These are phyloP conservation scores for Aureococcus anophagefferens DNA, from an alignment of 108 stramenopile genomes.

Conservation along the genomic window DNA sequence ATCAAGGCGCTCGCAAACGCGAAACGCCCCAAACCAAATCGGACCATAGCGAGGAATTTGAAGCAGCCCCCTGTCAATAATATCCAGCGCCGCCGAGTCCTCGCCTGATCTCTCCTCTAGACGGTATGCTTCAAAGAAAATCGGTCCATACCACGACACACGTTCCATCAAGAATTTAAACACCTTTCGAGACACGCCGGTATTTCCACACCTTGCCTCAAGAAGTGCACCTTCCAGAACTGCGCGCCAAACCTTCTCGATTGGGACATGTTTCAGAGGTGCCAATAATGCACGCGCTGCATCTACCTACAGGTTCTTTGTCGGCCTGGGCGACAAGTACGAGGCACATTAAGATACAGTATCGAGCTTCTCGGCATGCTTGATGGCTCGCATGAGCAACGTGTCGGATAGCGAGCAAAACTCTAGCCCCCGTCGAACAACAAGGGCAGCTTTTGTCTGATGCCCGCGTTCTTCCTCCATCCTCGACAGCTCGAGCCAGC, in stretches of 20 bases:
- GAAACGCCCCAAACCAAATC: constrained; percentile 91
- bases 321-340: too few relatives aligned
- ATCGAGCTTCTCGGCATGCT: constrained; percentile 86
- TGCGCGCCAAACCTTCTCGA: constrained; percentile 84
- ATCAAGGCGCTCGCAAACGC: constrained; percentile 56
- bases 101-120: constrained; percentile 58
- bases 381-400: constrained; percentile 71
- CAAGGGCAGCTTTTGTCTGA: constrained; percentile 47
- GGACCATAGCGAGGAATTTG: constrained; percentile 90
- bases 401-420: constrained; percentile 68
- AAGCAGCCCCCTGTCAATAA: constrained; percentile 75
- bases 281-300: constrained; percentile 69
- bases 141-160: constrained; percentile 93
- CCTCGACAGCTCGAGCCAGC: constrained; percentile 92
- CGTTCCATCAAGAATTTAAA: constrained; percentile 77
- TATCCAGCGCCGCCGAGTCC: constrained; percentile 56
- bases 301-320: too few relatives aligned
- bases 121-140: constrained; percentile 85
- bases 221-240: constrained; percentile 89
- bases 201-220: constrained; percentile 82
- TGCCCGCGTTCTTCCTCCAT: constrained; percentile 89
- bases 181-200: constrained; percentile 62
- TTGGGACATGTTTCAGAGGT: constrained; percentile 67
- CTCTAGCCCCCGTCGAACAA: constrained; percentile 61
- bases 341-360: too few relatives aligned